Evolutionary conservation across 352 stramenopile genomes (phyloP).

Genomic region (Globisporangium heterothallicum): DNA sequence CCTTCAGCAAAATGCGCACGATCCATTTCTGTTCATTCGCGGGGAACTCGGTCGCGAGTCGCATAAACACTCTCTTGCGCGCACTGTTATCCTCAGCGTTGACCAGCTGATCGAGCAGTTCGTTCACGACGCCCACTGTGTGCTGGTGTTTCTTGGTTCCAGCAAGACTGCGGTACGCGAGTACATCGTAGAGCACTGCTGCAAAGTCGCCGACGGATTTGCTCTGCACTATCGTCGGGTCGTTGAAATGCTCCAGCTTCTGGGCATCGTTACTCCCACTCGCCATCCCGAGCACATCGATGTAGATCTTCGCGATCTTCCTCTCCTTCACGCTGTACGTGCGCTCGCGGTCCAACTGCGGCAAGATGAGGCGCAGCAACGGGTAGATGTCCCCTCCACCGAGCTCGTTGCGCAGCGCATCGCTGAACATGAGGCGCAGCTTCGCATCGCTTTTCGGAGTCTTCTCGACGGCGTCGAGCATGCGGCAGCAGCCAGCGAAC

Average conservation of each 20-base stretch:
- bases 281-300: constrained; percentile 67
- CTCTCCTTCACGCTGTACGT: constrained; percentile 87
- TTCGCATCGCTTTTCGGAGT: constrained; percentile 74
- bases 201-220: constrained; percentile 82
- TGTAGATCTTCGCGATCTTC: constrained; percentile 78
- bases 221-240: constrained; percentile 73
- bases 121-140: constrained; percentile 59
- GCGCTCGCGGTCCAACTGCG: constrained; percentile 77
- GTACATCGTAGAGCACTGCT: constrained; percentile 64
- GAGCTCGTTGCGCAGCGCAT: constrained; percentile 48
- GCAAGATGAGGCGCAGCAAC: constrained; percentile 65
- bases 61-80: constrained; percentile 64
- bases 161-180: constrained; percentile 55
- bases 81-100: constrained; percentile 31
- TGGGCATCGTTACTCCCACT: constrained; percentile 60
- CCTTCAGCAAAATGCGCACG: constrained; percentile 78
- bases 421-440: constrained; percentile 70
- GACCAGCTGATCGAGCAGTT: constrained; percentile 51
- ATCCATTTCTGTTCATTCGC: constrained; percentile 82
- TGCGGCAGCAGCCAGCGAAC: constrained; percentile 66
- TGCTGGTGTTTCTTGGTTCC: constrained; percentile 34
- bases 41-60: constrained; percentile 65
- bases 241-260: constrained; percentile 78
- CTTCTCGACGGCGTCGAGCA: constrained; percentile 64
- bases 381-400: constrained; percentile 60